Conservation (phyloP, 352 stramenopile genomes). For the Blastocystis hominis region DNA sequence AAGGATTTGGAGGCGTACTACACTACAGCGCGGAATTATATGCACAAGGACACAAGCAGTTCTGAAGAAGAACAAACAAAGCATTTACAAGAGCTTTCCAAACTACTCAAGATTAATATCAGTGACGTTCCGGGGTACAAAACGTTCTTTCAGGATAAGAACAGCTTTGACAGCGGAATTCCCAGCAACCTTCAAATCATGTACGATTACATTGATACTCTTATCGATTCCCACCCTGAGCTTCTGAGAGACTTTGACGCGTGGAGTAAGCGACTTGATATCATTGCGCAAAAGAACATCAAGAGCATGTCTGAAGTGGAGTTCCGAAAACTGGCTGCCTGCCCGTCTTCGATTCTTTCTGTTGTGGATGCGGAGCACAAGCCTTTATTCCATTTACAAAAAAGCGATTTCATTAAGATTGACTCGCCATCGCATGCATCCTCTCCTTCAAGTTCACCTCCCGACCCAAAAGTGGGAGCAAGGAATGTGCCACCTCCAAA, state of each 20-base stretch:
- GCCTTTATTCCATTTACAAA: constrained; percentile 12
- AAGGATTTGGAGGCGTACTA: constrained; percentile 50
- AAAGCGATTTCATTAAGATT: constrained; percentile 10
- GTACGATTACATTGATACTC: background rate
- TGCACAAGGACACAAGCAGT: background rate
- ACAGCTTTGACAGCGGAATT: background rate
- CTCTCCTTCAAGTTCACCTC: background rate
- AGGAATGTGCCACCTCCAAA: too few relatives aligned
- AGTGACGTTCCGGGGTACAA: background rate
- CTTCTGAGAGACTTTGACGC: background rate
- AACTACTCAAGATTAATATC: background rate
- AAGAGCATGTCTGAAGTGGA: constrained; percentile 10
- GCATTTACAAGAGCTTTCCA: constrained; percentile 13
- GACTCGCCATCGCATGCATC: background rate
- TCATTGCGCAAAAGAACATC: background rate
- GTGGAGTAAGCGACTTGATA: background rate
- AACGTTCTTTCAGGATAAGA: constrained; percentile 21
- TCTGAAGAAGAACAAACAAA: background rate
- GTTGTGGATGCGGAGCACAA: background rate
- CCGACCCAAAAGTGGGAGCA: too few relatives aligned
- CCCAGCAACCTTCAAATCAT: background rate
- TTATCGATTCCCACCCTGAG: constrained; percentile 24
- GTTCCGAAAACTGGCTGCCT: background rate
- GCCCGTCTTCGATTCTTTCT: background rate
- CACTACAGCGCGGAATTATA: background rate